Evolutionary conservation across 73 alveolate genomes (phyloP), one percentile per base, ranked within the genome.

Genomic region (Stentor coeruleus): DNA sequence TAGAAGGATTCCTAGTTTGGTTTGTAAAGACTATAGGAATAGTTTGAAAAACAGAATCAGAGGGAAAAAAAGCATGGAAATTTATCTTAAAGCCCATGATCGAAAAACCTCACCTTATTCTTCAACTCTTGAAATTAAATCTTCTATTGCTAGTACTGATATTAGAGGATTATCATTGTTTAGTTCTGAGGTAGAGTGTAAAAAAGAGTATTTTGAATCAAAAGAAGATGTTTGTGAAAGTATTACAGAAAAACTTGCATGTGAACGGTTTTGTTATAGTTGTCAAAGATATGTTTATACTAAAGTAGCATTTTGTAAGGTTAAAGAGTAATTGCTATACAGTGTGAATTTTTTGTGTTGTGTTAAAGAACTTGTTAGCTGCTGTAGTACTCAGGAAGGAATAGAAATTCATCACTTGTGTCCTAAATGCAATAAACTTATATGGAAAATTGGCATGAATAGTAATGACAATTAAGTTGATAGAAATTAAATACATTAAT

Each of bases 71-170:
- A 11, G 28, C 20, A 11, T 49, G 66, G 66, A 49, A 20, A 49
- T 49, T 49, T 6, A 49, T 6, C 6, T 6, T 11, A 49, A 49
- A 20, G 6, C 66, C 20, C 66, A 49, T 11, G 66, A 49, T 49
- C 20, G 6, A 11, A 6, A 20, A 49, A 49, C 6, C 66, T 49
- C 66, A 11, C 66, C 66, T 49, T 20, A 11, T 49, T 49, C 28
- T 20, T 49, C 66, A 49, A 49, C 66, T 49, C 28, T 49, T 49
- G 66, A 49, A 49, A 49, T 49, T 6, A 49, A 49, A 20, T 49
- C 66, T 49, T 49, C 66, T 49, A 20, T 49, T 49, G 66, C 66
- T 49, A 49, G 66, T 20, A 49, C 66, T 49, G 66, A 49, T 20
- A 20, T 49, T 20, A 49, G 66, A 49, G 66, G 66, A 49, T 49